phyloP scores from a whole-genome alignment of 306 rosid species.

The Fragaria vesca region DNA sequence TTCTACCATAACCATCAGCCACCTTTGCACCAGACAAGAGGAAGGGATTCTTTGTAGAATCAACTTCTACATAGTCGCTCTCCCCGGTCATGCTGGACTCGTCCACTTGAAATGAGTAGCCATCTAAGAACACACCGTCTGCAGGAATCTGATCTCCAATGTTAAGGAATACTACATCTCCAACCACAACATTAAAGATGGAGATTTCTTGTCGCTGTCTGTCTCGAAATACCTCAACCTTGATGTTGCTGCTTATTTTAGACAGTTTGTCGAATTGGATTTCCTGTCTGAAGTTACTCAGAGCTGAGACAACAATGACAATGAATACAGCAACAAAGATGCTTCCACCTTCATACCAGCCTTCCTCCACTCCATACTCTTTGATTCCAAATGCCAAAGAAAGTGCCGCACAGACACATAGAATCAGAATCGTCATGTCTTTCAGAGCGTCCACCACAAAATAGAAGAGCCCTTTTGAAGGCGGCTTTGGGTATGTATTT shows the following conservation, averaged over 20 bases:
- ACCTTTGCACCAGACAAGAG: constrained; percentile 81
- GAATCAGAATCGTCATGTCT: constrained; percentile 71
- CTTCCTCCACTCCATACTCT: constrained; percentile 61
- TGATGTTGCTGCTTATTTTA: constrained; percentile 67
- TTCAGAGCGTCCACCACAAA: constrained; percentile 71
- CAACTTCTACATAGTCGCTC: constrained; percentile 73
- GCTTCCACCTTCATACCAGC: constrained; percentile 94
- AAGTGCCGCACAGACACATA: constrained; percentile 70
- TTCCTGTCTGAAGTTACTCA: constrained; percentile 83
- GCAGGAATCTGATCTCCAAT: constrained; percentile 91
- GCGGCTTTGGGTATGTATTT: constrained; percentile 64
- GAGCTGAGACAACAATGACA: constrained; percentile 65
- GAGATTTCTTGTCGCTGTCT: constrained; percentile 58
- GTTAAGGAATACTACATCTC: constrained; percentile 60
- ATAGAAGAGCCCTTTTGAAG: constrained; percentile 54
- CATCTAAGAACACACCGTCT: constrained; percentile 68
- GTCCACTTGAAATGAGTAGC: constrained; percentile 71
- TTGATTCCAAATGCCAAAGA: constrained; percentile 84
- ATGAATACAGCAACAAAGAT: constrained; percentile 68
- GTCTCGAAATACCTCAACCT: constrained; percentile 54
- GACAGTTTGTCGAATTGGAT: constrained; percentile 72
- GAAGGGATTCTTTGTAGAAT: constrained; percentile 48
- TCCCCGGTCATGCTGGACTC: constrained; percentile 97
- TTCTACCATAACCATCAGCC: constrained; percentile 61
- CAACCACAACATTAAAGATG: constrained; percentile 69